Conservation (phyloP, 805 yeast species). For the Scheffersomyces ergatensis region DNA sequence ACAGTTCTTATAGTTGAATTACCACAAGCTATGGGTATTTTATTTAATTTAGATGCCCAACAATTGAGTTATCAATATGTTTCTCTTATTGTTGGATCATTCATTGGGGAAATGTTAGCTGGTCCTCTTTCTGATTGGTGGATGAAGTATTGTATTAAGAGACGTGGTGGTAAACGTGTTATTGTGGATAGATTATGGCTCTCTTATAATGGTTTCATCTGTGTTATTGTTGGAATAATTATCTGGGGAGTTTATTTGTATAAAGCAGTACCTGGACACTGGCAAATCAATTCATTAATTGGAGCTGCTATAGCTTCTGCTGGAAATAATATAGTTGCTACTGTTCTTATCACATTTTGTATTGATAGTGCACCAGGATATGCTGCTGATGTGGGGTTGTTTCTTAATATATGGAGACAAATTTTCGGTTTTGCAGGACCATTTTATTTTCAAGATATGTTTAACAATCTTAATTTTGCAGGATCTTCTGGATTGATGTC, state of each 20-base stretch:
- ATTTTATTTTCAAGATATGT: constrained; percentile 23
- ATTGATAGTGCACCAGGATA: constrained; percentile 14
- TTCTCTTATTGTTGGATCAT: constrained; percentile 18
- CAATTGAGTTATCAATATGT: constrained; percentile 19
- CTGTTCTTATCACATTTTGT: constrained; percentile 17
- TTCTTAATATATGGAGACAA: constrained; percentile 17
- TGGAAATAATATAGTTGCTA: constrained; percentile 21
- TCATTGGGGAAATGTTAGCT: constrained; percentile 19
- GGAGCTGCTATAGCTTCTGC: constrained; percentile 21
- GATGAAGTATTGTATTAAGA: constrained; percentile 13
- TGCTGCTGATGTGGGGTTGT: constrained; percentile 18
- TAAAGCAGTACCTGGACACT: constrained; percentile 10
- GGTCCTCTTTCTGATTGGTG: constrained; percentile 21
- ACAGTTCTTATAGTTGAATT: constrained; percentile 20
- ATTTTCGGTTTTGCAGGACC: constrained; percentile 23
- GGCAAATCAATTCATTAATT: constrained; percentile 19
- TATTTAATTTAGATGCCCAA: constrained; percentile 17
- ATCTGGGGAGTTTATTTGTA: constrained; percentile 18
- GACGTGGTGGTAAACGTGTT: constrained; percentile 6
- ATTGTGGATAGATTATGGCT: constrained; percentile 18
- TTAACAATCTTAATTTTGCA: constrained; percentile 12
- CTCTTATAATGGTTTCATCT: constrained; percentile 16
- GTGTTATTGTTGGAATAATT: constrained; percentile 16
- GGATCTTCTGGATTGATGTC: constrained; percentile 9
- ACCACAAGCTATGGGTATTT: constrained; percentile 15